Percentiles rank a stretch among this genome's conserved stretches.
Evolutionary conservation across 1,284 basidiomycete genomes (phyloP).

Genomic region (Microbotryum violaceum): DNA sequence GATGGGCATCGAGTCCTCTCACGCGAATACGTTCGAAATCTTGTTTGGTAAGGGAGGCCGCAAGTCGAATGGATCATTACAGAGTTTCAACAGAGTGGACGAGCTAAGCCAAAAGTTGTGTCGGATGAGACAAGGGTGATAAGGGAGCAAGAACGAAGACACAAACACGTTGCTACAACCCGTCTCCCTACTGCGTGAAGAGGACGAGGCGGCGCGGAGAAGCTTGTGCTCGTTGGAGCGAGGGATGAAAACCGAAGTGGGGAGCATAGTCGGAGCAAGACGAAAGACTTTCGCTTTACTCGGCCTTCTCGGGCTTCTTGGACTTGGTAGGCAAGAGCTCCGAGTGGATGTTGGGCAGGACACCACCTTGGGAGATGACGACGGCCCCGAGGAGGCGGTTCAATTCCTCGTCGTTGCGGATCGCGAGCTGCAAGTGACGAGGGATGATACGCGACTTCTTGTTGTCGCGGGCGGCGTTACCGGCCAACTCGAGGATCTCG

Average conservation of each 20-base stretch:
- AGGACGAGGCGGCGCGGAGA: no score
- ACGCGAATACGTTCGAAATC: background rate
- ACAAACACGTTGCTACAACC: no score
- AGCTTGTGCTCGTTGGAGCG: no score
- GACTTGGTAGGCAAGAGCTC: slow-evolving; percentile 64
- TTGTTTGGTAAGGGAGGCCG: background rate
- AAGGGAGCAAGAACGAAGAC: no score
- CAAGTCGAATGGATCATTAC: no score
- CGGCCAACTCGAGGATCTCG: slow-evolving; percentile 80
- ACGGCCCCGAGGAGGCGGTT: slow-evolving; percentile 72
- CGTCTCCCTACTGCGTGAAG: no score
- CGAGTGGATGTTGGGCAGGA: slow-evolving; percentile 62
- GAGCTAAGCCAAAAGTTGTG: no score
- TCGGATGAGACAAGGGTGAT: no score
- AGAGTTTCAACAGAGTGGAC: no score
- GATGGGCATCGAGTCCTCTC: background rate
- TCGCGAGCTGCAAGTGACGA: slow-evolving; percentile 80
- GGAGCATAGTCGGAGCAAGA: no score
- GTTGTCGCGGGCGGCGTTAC: slow-evolving; percentile 65
- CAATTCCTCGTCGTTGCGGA: slow-evolving; percentile 47
- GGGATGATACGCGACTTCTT: slow-evolving; percentile 86
- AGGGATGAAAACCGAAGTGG: no score
- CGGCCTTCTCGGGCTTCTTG: background rate
- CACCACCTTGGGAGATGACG: slow-evolving; percentile 85
- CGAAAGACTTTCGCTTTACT: no score